Base-by-base conservation (phyloP, 768 basidiomycete genomes). In the Pleurotus cornucopiae region DNA sequence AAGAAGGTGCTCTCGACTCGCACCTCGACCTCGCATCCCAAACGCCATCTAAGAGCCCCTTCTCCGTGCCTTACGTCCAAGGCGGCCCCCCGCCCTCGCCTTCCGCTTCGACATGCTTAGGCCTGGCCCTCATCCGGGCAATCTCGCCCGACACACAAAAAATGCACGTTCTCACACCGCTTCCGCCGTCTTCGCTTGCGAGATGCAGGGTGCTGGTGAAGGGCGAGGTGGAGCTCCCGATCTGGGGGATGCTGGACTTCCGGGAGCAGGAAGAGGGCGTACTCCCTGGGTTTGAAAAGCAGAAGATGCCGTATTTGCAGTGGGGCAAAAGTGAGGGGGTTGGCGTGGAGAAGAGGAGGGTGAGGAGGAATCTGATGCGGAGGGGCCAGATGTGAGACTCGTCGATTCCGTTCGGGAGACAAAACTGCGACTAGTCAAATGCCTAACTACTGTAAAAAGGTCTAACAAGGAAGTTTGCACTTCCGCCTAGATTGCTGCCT, bases 331-430 rank as follows among this genome's bases (percentile, higher is more conserved):
- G 77, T 0, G 84, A 81, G 45, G 90, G 87, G 1, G 68, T 86
- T 7, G 94, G 93, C 2, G 84, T 78, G 7, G 90, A 88, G 60
- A 82, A 77, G 63, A 77, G 86, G 67, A 74, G 85, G 43, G 84
- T 91, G 45, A 78, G 94, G 67, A 78, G 93, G 66, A 96, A 96
- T 71, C 68, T 97, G 66, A 92, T 94, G 91, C 76, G 94, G 21
- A 83, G 82, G 60, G 86, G 82, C 5, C 91, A 93, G 69, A 79
- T 81, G 78, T 88, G 68, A 39, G 38, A 34, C 30, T 3, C 9
- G 23, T 25, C 23, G 23, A 25, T 25, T 25, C 23, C 5, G 23
- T 25, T 5, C 23, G 23, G 5, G 23, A 25, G 11, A 34, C 30
- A 34, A 34, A 34, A 9, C 3, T 1, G 5, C 23, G 11, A 34